Conservation (phyloP, 306 rosid species). For the Prunus fruticosa region DNA sequence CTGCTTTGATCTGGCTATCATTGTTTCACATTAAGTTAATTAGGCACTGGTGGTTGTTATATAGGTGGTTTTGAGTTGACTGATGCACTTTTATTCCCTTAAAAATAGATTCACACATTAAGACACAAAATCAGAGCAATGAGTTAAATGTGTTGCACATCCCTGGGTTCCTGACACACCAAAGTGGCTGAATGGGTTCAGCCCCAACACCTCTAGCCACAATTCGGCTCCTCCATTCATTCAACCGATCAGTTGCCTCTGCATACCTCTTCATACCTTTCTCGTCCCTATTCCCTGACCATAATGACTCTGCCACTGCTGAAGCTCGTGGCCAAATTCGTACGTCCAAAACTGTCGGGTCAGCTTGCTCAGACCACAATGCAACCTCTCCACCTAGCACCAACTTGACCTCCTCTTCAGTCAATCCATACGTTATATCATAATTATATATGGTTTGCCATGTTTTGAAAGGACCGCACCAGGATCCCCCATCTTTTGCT, state of each 20-base stretch:
- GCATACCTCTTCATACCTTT: slow-evolving; percentile 58
- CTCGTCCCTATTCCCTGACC: slow-evolving; percentile 80
- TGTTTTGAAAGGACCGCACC: slow-evolving; percentile 90
- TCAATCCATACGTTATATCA: slow-evolving; percentile 65
- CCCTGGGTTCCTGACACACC: slow-evolving; percentile 80
- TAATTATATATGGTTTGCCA: slow-evolving; percentile 82
- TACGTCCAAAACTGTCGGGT: slow-evolving; percentile 59
- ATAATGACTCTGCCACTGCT: slow-evolving; percentile 73
- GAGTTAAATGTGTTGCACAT: slow-evolving; percentile 61
- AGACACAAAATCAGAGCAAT: neutral
- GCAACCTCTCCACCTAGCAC: slow-evolving; percentile 96
- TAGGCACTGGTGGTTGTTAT: neutral
- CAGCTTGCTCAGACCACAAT: slow-evolving; percentile 88
- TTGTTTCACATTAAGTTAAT: no score
- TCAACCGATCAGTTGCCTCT: slow-evolving; percentile 75
- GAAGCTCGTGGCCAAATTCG: slow-evolving; percentile 85
- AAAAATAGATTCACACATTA: neutral
- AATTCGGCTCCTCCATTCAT: slow-evolving; percentile 84
- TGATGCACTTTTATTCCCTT: neutral
- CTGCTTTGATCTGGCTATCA: no score
- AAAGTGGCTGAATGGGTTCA: slow-evolving; percentile 91
- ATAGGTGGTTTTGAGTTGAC: neutral
- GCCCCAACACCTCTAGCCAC: slow-evolving; percentile 73
- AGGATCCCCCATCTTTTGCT: slow-evolving; percentile 57
- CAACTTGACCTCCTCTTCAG: slow-evolving; percentile 58